Conservation (phyloP, 2,329 filamentous ascomycete species). For the Teratosphaeria epicoccoides region DNA sequence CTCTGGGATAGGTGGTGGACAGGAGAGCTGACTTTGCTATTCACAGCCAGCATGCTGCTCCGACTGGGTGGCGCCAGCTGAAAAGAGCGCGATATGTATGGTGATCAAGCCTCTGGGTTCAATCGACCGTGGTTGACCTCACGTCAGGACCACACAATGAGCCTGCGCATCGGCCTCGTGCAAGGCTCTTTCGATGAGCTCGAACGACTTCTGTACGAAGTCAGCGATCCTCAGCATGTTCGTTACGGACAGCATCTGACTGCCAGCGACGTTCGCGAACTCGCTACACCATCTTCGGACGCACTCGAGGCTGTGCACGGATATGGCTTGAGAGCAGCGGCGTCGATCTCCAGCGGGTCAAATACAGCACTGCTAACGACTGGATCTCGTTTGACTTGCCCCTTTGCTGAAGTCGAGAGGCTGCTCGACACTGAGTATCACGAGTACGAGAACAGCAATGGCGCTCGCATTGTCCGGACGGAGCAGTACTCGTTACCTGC, state of each 20-base stretch:
- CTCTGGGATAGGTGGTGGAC: no score
- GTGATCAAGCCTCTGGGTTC: no score
- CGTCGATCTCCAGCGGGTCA: conserved; percentile 36
- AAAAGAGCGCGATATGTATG: no score
- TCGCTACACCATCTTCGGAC: conserved; percentile 44
- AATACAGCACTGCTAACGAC: conserved; percentile 45
- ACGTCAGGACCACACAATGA: no score
- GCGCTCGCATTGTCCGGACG: conserved; percentile 41
- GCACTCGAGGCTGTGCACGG: conserved; percentile 46
- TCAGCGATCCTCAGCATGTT: conserved; percentile 43
- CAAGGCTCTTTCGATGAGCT: no score
- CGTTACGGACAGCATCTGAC: conserved; percentile 46
- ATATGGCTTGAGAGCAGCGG: conserved; percentile 43
- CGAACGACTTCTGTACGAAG: conserved; percentile 45
- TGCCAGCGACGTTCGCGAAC: conserved; percentile 41
- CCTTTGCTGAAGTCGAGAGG: conserved; percentile 40
- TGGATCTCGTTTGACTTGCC: conserved; percentile 47
- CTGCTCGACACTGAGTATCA: conserved; percentile 45
- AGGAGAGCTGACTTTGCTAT: no score
- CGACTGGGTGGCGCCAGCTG: no score
- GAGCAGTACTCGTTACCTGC: conserved; percentile 48
- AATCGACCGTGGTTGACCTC: no score
- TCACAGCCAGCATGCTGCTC: no score
- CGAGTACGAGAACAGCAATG: conserved; percentile 43
- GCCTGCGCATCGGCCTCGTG: no score